Evolutionary conservation across 345 rosid species (phyloP).

Genomic region (Eucalyptus cloeziana): DNA sequence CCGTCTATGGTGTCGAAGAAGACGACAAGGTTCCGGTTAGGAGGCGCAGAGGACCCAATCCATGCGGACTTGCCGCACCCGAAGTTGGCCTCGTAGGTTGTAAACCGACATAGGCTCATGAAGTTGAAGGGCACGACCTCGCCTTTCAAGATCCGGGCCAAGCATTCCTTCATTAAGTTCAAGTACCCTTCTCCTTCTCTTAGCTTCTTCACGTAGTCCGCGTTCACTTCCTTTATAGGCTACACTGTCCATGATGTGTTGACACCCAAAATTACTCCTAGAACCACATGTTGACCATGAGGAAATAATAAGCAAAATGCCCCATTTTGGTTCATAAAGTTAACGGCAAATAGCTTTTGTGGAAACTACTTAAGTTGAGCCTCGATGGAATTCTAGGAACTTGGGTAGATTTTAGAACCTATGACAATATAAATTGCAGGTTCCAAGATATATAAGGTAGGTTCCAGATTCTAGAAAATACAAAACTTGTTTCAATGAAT

Average conservation of each 20-base stretch:
- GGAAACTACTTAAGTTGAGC: too few relatives aligned
- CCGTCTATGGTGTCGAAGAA: background rate
- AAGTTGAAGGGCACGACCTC: background rate
- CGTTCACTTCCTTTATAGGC: background rate
- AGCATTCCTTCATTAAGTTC: background rate
- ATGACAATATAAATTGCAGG: too few relatives aligned
- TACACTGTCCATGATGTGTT: background rate
- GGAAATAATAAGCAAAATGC: too few relatives aligned
- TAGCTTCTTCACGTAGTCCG: background rate
- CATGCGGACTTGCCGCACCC: slow-evolving; percentile 26
- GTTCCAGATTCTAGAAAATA: too few relatives aligned
- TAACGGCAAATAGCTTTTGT: too few relatives aligned
- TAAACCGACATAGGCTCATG: slow-evolving; percentile 18
- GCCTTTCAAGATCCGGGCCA: background rate
- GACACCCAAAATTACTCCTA: too few relatives aligned
- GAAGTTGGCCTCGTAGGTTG: slow-evolving; percentile 13
- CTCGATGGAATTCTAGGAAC: too few relatives aligned
- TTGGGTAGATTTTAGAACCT: too few relatives aligned
- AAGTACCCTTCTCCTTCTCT: background rate
- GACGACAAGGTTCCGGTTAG: background rate
- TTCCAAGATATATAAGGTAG: too few relatives aligned
- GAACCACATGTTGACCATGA: too few relatives aligned
- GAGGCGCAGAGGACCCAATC: slow-evolving; percentile 1
- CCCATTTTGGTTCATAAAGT: too few relatives aligned
- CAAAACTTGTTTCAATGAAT: too few relatives aligned